Evolutionary conservation across 2,329 filamentous ascomycete genomes (phyloP).

Genomic region (Xylaria polymorpha): DNA sequence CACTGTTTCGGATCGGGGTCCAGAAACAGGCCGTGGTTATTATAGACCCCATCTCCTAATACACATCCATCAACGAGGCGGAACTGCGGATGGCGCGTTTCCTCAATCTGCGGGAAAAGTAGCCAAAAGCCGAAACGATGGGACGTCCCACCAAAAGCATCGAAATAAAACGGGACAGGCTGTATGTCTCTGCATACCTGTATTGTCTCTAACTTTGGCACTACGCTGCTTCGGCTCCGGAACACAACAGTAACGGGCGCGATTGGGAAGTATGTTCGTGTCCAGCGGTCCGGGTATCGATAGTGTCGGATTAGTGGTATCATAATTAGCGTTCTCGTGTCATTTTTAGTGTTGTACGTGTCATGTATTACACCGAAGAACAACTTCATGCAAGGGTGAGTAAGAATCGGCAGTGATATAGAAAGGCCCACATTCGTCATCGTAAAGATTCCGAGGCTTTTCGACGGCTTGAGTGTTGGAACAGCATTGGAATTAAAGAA

Average conservation of each 20-base stretch:
- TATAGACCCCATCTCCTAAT: constrained; percentile 21
- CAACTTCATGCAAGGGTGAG: constrained; percentile 7
- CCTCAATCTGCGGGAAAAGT: constrained; percentile 17
- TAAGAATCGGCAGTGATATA: constrained; percentile 22
- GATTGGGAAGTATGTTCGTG: constrained; percentile 18
- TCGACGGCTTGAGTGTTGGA: constrained; percentile 13
- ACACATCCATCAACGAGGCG: constrained; percentile 11
- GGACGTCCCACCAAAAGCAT: constrained; percentile 23
- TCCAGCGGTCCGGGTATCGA: constrained; percentile 21
- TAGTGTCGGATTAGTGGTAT: constrained; percentile 23
- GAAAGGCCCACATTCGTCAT: constrained; percentile 29
- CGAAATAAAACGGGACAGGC: constrained; percentile 22
- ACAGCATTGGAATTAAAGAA: constrained; percentile 25
- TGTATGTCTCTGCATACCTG: constrained; percentile 28
- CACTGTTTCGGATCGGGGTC: neutral
- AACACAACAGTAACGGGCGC: constrained; percentile 24
- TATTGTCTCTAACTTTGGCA: constrained; percentile 10
- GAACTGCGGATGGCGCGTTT: neutral
- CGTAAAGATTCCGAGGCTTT: constrained; percentile 21
- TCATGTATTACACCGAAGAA: constrained; percentile 24
- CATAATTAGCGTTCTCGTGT: constrained; percentile 15
- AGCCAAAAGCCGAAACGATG: constrained; percentile 29
- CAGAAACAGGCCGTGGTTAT: constrained; percentile 19
- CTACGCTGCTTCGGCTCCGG: neutral
- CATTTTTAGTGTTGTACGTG: constrained; percentile 3